Evolutionary conservation across 345 rosid species (phyloP).

Genomic region (Trapa incisa): DNA sequence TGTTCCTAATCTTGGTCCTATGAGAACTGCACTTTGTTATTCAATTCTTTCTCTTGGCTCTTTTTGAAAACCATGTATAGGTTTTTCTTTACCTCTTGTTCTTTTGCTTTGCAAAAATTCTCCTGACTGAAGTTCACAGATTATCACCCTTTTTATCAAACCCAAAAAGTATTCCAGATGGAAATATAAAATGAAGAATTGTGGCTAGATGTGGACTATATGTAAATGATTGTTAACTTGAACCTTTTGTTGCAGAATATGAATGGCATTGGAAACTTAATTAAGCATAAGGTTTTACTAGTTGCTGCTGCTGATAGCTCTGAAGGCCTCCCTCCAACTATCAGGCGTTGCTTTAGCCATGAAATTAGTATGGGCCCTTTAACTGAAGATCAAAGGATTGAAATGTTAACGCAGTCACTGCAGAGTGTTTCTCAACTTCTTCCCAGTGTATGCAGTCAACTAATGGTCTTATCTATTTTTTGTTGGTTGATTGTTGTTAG

Average conservation of each 20-base stretch:
- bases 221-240: neutral
- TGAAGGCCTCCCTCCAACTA: conserved; percentile 73
- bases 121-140: too few species aligned
- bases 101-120: too few species aligned
- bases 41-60: too few species aligned
- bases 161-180: too few species aligned
- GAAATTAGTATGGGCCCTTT: conserved; percentile 69
- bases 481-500: neutral
- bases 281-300: conserved; percentile 48
- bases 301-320: conserved; percentile 77
- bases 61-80: too few species aligned
- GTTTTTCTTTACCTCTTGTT: too few species aligned
- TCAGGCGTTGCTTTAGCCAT: conserved; percentile 96
- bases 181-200: neutral
- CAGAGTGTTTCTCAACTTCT: conserved; percentile 56
- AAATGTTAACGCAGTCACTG: conserved; percentile 61
- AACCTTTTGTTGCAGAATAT: conserved; percentile 21
- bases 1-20: too few species aligned
- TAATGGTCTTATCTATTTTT: neutral
- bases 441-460: conserved; percentile 38
- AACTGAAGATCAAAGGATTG: conserved; percentile 69
- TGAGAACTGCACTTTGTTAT: too few species aligned
- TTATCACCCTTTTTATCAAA: too few species aligned
- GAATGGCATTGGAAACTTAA: conserved; percentile 24
- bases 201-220: neutral